A percentile compares a stretch with the other conserved stretches of the same genome.
Conservation (phyloP, 2,329 filamentous ascomycete species). For the Fusarium piperis region DNA sequence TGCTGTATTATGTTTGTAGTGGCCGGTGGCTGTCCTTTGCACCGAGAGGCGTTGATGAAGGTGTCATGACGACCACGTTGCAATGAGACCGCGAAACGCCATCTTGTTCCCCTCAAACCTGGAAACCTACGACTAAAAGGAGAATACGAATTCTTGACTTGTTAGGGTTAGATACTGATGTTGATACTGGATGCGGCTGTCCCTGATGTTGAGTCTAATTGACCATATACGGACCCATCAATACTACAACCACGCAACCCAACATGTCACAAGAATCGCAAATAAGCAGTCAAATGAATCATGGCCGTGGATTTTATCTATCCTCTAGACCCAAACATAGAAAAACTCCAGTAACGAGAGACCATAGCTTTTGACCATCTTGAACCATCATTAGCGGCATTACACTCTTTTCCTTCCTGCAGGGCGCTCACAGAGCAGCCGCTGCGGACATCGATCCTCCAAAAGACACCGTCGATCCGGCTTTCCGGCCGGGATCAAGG, state of each 20-base stretch:
- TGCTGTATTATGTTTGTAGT: not conserved
- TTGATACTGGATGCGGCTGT: not conserved
- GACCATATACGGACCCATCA: not conserved
- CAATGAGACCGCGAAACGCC: not conserved
- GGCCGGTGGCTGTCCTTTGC: not conserved
- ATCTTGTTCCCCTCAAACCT: not conserved
- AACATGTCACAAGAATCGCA: not conserved
- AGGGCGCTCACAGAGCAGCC: slow-evolving; percentile 33
- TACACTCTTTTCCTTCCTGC: slow-evolving; percentile 15
- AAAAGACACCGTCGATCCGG: slow-evolving; percentile 25
- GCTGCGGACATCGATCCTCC: slow-evolving; percentile 32
- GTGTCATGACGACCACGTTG: not conserved
- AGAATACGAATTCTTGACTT: not conserved
- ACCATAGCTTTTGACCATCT: slow-evolving; percentile 7
- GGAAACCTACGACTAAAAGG: not conserved
- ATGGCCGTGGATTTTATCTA: slow-evolving; percentile 40
- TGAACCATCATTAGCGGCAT: slow-evolving; percentile 41
- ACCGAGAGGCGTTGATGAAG: not conserved
- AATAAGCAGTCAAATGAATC: slow-evolving; percentile 17
- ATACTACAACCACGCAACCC: not conserved
- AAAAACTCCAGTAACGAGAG: slow-evolving; percentile 35
- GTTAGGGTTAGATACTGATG: not conserved
- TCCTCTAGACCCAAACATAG: slow-evolving; percentile 36
- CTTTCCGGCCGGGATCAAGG: slow-evolving; percentile 33
- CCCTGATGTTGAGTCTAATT: not conserved